Evolutionary conservation across 345 rosid genomes (phyloP).

Genomic region (Brassica nigra): DNA sequence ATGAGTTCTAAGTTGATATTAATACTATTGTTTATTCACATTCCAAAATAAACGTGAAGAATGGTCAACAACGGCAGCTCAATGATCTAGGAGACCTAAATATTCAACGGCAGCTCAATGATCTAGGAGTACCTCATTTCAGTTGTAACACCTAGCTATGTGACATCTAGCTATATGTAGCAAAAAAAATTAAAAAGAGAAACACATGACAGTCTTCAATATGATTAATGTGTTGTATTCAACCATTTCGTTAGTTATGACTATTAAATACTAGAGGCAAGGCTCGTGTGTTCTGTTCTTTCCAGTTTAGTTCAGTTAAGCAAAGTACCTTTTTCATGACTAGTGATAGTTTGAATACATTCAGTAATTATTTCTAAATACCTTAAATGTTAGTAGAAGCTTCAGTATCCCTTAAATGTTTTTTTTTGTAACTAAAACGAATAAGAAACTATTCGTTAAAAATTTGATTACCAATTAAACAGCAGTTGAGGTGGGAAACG

Average conservation of each 20-base stretch:
- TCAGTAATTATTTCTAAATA: background rate
- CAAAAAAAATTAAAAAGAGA: background rate
- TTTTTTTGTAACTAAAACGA: background rate
- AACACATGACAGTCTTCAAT: background rate
- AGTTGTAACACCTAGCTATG: background rate
- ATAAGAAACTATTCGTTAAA: slow-evolving; percentile 6
- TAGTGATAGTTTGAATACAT: background rate
- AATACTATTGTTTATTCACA: background rate
- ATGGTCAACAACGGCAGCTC: background rate
- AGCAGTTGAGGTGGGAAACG: background rate
- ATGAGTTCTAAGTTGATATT: background rate
- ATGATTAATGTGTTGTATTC: background rate
- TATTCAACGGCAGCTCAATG: background rate
- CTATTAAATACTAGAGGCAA: background rate
- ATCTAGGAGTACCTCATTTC: background rate
- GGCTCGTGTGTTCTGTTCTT: background rate
- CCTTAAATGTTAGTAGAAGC: background rate
- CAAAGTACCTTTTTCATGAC: background rate
- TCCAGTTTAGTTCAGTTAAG: background rate
- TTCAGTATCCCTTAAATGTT: background rate
- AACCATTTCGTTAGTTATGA: background rate
- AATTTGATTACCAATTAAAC: background rate
- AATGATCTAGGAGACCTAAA: background rate
- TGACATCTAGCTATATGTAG: background rate
- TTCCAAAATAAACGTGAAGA: background rate